Base-by-base conservation (phyloP, 306 rosid genomes). In the Delonix regia region DNA sequence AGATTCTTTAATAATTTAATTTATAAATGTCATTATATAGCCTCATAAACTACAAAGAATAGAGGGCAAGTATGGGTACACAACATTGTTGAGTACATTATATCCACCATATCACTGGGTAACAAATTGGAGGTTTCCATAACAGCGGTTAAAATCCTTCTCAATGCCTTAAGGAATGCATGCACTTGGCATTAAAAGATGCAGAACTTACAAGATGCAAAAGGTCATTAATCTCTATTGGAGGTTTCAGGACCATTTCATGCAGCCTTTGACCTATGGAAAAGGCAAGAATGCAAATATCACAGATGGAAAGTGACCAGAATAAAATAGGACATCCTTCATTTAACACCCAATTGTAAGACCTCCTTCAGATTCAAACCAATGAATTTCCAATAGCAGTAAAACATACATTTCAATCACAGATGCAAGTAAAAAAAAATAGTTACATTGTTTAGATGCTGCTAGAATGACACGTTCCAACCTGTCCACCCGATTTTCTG, bases 371-470 rank as follows among this genome's bases (percentile, higher is more conserved):
- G 59, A 38, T 25, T 6, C 65, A 75, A 64, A 39, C 78, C 48
- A 76, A 51, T 3, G n/a, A 81, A 80, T 55, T 33, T 69, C 56
- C 39, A 12, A 71, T 22, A 38, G 18, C 72, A 27, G 60, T 60
- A 25, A 61, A 45, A 76, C 33, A 64, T 68, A 55, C 53, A 77
- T 33, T 42, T 71, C 1, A 61, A 44, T 25, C 38, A 65, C 55
- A 80, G 28, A 74, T 21, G 63, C 16, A 86, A 56, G 41, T 66
- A 57, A 44, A 45, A 24, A 2, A 66, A 42, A 59, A 38, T 36
- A 69, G 52, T 81, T 84, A 94, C 99, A 88, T 85, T 94, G 98
- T 87, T 94, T 94, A 56, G 97, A 80, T 51, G 99, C 99, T 71
- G 97, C 99, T 75, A 94, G 79, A 81, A 87, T 86, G 64, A 94